These are phyloP conservation scores for Diutina mesorugosa DNA, from an alignment of 1,139 yeast genomes.

Conservation along the genomic window DNA sequence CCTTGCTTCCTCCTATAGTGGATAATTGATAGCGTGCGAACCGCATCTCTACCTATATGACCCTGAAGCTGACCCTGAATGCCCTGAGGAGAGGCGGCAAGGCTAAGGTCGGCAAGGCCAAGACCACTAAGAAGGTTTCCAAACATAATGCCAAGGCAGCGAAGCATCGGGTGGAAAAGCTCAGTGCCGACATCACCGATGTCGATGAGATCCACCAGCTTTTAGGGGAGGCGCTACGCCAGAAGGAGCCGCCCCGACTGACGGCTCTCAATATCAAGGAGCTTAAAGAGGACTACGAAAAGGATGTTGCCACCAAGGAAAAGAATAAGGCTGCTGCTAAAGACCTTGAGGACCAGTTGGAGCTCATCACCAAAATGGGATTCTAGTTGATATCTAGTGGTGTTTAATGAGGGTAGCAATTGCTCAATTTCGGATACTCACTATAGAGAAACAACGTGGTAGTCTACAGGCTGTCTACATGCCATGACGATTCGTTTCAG, in stretches of 20 bases:
- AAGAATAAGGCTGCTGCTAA: constrained; percentile 32
- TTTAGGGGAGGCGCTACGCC: constrained; percentile 8
- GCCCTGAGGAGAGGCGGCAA: not conserved
- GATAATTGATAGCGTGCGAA: not conserved
- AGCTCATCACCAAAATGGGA: not conserved
- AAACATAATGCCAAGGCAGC: constrained; percentile 17
- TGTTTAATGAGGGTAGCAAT: too few species aligned
- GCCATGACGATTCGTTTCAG: too few species aligned
- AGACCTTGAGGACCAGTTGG: constrained; percentile 12
- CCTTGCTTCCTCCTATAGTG: not conserved
- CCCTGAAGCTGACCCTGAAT: not conserved
- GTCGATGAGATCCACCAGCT: constrained; percentile 22
- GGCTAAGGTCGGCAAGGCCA: not conserved
- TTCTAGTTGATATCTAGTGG: not conserved
- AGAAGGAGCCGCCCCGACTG: constrained; percentile 4
- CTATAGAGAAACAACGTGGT: too few species aligned
- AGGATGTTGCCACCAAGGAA: constrained; percentile 23
- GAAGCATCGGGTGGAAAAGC: constrained; percentile 26
- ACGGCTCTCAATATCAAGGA: constrained; percentile 20
- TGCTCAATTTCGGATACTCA: too few species aligned
- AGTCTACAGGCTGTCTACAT: too few species aligned
- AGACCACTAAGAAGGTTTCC: constrained; percentile 3
- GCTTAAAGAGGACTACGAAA: constrained; percentile 28
- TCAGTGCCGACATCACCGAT: constrained; percentile 22
- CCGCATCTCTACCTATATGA: not conserved